Evolutionary conservation across 2,329 filamentous ascomycete genomes (phyloP).

Genomic region (Colletotrichum tamarilloi): DNA sequence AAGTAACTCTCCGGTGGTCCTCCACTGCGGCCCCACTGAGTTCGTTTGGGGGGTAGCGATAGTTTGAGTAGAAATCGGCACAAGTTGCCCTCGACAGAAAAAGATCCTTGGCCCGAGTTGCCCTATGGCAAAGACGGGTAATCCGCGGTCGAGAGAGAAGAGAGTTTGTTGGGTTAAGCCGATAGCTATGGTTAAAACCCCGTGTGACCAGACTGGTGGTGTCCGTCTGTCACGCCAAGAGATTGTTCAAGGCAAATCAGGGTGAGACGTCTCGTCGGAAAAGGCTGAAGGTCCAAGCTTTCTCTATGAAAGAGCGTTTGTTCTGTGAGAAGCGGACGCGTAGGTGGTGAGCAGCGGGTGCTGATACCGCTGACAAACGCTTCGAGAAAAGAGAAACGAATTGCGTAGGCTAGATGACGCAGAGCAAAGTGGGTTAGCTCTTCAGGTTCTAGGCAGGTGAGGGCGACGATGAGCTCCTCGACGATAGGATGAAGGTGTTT

Average conservation of each 20-base stretch:
- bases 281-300: constrained; percentile 12
- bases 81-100: constrained; percentile 18
- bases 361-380: neutral
- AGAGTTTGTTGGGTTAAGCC: constrained; percentile 15
- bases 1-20: constrained; percentile 29
- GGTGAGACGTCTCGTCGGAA: constrained; percentile 33
- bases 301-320: neutral
- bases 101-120: constrained; percentile 3
- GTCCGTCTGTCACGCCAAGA: constrained; percentile 30
- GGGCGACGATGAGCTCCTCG: neutral
- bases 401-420: constrained; percentile 28
- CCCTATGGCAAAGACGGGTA: constrained; percentile 13
- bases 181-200: constrained; percentile 22
- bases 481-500: constrained; percentile 21
- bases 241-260: neutral
- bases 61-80: constrained; percentile 25
- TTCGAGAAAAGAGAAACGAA: constrained; percentile 4
- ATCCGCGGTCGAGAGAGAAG: constrained; percentile 8
- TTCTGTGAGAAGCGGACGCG: neutral
- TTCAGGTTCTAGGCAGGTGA: constrained; percentile 7
- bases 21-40: constrained; percentile 31
- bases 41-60: constrained; percentile 28
- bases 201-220: constrained; percentile 7
- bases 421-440: constrained; percentile 26
- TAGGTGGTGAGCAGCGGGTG: neutral